Evolutionary conservation across 2,329 filamentous ascomycete species (phyloP).

Genomic region (Aspergillus unguis): DNA sequence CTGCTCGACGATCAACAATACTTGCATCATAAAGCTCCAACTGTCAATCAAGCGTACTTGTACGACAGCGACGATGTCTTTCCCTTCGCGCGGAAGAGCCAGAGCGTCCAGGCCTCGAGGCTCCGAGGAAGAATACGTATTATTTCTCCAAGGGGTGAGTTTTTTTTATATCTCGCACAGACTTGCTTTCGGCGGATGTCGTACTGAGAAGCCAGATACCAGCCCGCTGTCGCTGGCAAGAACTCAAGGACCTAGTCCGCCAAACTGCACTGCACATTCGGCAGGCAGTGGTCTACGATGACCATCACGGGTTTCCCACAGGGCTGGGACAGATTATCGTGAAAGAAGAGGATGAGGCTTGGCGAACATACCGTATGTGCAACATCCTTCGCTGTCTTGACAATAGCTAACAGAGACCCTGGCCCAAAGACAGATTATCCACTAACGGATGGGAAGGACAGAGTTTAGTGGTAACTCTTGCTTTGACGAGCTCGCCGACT

Average conservation of each 20-base stretch:
- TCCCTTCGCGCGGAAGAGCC: conserved; percentile 31
- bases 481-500: conserved; percentile 40
- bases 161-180: not conserved
- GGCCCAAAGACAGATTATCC: conserved; percentile 37
- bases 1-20: not conserved
- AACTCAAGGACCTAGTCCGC: conserved; percentile 44
- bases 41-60: not conserved
- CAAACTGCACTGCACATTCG: conserved; percentile 44
- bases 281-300: conserved; percentile 45
- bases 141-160: conserved; percentile 44
- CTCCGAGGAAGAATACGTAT: conserved; percentile 44
- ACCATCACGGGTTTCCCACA: conserved; percentile 41
- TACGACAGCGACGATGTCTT: conserved; percentile 26
- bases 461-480: conserved; percentile 41
- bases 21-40: conserved; percentile 3
- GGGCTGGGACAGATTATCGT: conserved; percentile 45
- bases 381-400: not conserved
- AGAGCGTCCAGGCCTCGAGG: conserved; percentile 29
- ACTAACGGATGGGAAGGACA: conserved; percentile 45
- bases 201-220: conserved; percentile 35
- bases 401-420: conserved; percentile 12
- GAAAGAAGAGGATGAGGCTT: conserved; percentile 45
- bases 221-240: conserved; percentile 44
- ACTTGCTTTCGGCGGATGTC: not conserved
- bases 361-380: conserved; percentile 40